phyloP scores from a whole-genome alignment of 352 stramenopile genomes.

The Lagenidium giganteum region DNA sequence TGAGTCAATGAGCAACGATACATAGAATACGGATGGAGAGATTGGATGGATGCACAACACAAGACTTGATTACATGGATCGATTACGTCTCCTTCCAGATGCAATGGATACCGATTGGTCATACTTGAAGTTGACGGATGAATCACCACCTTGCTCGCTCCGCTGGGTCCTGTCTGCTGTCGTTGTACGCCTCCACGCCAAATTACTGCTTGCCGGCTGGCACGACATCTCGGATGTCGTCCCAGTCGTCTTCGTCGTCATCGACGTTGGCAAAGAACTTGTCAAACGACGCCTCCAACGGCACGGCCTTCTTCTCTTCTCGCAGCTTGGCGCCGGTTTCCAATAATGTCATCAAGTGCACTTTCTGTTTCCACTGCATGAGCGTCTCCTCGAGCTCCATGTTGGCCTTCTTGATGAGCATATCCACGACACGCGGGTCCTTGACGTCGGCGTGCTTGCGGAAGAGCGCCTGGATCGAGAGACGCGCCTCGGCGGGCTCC shows the following conservation, averaged over 20 bases:
- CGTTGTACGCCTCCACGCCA: too few species aligned
- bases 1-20: too few species aligned
- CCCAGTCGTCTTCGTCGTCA: slow-evolving; percentile 65
- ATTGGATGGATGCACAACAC: too few species aligned
- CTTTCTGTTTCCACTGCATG: slow-evolving; percentile 98
- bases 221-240: slow-evolving; percentile 41
- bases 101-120: too few species aligned
- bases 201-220: slow-evolving; percentile 21
- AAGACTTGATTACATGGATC: too few species aligned
- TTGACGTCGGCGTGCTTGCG: slow-evolving; percentile 92
- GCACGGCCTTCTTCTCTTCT: slow-evolving; percentile 30
- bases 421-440: slow-evolving; percentile 91
- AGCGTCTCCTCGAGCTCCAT: slow-evolving; percentile 98
- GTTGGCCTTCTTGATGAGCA: slow-evolving; percentile 97
- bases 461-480: slow-evolving; percentile 92
- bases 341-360: slow-evolving; percentile 88
- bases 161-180: too few species aligned
- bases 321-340: slow-evolving; percentile 60
- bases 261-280: slow-evolving; percentile 78
- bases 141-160: too few species aligned
- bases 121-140: too few species aligned
- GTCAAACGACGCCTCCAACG: slow-evolving; percentile 58
- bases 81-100: too few species aligned
- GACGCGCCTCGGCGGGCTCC: slow-evolving; percentile 82
- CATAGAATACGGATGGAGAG: too few species aligned